Conservation (phyloP, 192 early-diverging fungal species). For the Podila epicladia region DNA sequence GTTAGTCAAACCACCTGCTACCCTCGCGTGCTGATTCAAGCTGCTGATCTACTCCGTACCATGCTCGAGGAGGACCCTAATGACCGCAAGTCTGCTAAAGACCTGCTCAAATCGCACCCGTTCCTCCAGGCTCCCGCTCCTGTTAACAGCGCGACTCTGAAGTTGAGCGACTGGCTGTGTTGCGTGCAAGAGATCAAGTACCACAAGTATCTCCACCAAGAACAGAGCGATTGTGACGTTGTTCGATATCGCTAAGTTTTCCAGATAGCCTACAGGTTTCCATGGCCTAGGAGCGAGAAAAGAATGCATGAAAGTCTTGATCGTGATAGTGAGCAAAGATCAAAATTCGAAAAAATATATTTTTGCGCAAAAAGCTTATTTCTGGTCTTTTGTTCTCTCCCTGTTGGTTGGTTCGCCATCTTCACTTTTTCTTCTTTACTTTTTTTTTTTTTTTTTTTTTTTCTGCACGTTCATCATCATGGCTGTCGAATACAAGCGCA, state of each 20-base stretch:
- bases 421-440: not conserved
- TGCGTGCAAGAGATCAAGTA: slow-evolving; percentile 51
- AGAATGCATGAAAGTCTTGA: too few species aligned
- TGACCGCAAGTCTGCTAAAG: slow-evolving; percentile 63
- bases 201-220: slow-evolving; percentile 28
- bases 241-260: slow-evolving; percentile 32
- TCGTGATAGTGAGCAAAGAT: too few species aligned
- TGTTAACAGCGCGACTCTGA: slow-evolving; percentile 3
- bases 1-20: slow-evolving; percentile 52
- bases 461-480: slow-evolving; percentile 32
- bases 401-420: not conserved
- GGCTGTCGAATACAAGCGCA: slow-evolving; percentile 71
- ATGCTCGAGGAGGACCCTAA: slow-evolving; percentile 64
- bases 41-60: slow-evolving; percentile 67
- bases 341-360: too few species aligned
- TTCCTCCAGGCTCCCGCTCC: slow-evolving; percentile 25
- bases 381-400: slow-evolving; percentile 1
- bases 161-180: slow-evolving; percentile 37
- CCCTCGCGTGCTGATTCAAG: slow-evolving; percentile 63
- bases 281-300: too few species aligned
- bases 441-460: slow-evolving; percentile 3
- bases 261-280: not conserved
- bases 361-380: not conserved
- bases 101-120: slow-evolving; percentile 68
- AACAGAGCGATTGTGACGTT: slow-evolving; percentile 29